Evolutionary conservation across 2,329 filamentous ascomycete genomes (phyloP).

Genomic region (Monosporascus sp.): DNA sequence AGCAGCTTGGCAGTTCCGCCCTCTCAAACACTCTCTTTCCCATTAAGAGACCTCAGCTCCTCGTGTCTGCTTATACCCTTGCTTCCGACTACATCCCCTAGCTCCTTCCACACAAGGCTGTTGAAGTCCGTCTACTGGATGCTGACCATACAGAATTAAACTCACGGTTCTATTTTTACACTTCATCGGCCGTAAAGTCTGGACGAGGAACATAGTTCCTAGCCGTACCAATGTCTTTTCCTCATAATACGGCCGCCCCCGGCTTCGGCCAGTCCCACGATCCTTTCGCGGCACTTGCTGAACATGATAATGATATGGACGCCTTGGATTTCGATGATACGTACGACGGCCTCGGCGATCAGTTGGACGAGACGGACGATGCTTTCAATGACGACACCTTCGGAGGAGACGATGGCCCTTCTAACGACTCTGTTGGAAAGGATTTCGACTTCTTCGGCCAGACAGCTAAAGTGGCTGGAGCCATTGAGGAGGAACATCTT

Average conservation of each 20-base stretch:
- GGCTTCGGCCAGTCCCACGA: conserved; percentile 82
- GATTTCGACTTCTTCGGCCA: conserved; percentile 97
- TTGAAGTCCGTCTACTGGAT: background rate
- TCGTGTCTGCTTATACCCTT: background rate
- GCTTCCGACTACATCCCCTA: background rate
- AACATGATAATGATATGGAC: conserved; percentile 50
- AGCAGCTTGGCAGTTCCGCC: too few species aligned
- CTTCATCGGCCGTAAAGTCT: background rate
- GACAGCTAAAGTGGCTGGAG: conserved; percentile 80
- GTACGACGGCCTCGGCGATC: conserved; percentile 88
- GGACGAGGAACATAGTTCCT: background rate
- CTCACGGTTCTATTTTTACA: background rate
- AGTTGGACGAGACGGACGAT: conserved; percentile 87
- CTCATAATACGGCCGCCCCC: conserved; percentile 62
- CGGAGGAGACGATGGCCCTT: conserved; percentile 42
- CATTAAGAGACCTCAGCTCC: background rate
- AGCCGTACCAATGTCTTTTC: conserved; percentile 21
- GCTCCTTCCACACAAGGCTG: background rate
- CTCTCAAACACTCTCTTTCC: too few species aligned
- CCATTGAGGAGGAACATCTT: conserved; percentile 85
- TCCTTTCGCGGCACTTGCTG: conserved; percentile 56
- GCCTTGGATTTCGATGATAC: conserved; percentile 86
- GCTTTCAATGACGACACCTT: conserved; percentile 98
- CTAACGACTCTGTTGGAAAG: conserved; percentile 61
- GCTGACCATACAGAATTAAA: background rate